A percentile compares a stretch with the other conserved stretches of the same genome.
Evolutionary conservation across 2,329 filamentous ascomycete genomes (phyloP).

Genomic region (Aspergillus aculeatinus): DNA sequence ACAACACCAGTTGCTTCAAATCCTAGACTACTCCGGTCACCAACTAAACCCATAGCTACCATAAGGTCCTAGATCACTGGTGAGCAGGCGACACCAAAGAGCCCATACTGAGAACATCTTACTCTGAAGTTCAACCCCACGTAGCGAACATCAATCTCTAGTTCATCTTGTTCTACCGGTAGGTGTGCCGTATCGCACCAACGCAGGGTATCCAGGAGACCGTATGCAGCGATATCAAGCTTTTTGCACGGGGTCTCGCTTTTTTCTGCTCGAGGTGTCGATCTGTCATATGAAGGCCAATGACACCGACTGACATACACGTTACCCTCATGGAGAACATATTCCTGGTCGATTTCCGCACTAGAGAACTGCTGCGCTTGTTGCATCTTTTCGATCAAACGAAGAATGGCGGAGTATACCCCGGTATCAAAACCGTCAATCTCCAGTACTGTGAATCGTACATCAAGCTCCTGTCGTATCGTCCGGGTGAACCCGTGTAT

Average conservation of each 20-base stretch:
- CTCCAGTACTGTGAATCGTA: conserved; percentile 14
- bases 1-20: conserved; percentile 34
- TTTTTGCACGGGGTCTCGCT: no score
- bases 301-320: conserved; percentile 13
- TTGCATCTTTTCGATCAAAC: no score
- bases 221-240: no score
- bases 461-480: conserved; percentile 10
- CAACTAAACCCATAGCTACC: conserved; percentile 33
- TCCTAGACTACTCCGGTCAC: conserved; percentile 22
- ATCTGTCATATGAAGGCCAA: no score
- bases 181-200: no score
- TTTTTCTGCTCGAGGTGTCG: no score
- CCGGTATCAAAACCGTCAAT: no score
- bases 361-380: no score
- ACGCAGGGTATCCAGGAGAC: no score
- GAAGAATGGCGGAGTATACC: no score
- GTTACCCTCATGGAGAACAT: conserved; percentile 7
- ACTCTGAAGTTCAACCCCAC: conserved; percentile 32
- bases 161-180: conserved; percentile 17
- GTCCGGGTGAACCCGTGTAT: conserved; percentile 14
- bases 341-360: conserved; percentile 13
- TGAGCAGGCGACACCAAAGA: not conserved
- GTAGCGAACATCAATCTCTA: conserved; percentile 38
- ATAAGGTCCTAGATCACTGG: conserved; percentile 25
- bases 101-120: no score